phyloP scores from a whole-genome alignment of 805 yeast species.

The Tetrapisispora fleetii region DNA sequence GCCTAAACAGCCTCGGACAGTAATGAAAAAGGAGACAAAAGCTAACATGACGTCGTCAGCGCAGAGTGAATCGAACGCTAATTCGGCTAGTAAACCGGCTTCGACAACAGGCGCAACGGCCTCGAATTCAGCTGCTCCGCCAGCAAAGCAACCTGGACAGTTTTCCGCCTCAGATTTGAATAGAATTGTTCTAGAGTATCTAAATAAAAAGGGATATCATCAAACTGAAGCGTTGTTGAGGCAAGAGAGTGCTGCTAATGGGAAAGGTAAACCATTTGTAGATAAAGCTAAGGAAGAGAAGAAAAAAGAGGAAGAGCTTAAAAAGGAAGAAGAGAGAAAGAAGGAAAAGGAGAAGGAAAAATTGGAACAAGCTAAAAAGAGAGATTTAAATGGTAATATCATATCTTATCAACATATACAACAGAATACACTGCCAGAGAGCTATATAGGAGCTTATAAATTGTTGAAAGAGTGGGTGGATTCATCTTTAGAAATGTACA shows the following conservation, averaged over 20 bases:
- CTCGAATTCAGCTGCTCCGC: background rate
- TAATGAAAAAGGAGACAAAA: background rate
- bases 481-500: conserved; percentile 80
- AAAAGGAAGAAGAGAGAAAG: background rate
- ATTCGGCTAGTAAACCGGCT: background rate
- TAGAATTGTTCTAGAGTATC: conserved; percentile 83
- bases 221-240: conserved; percentile 91
- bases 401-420: conserved; percentile 18
- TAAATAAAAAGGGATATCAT: conserved; percentile 88
- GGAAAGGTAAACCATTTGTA: background rate
- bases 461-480: conserved; percentile 84
- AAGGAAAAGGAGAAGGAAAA: background rate
- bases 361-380: conserved; percentile 24
- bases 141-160: conserved; percentile 17
- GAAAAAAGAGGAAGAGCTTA: background rate
- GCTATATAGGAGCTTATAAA: conserved; percentile 70
- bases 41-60: background rate
- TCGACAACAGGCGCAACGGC: background rate
- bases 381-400: conserved; percentile 23
- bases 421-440: conserved; percentile 40
- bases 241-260: conserved; percentile 55
- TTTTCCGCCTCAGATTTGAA: conserved; percentile 81
- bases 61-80: background rate
- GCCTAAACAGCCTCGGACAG: background rate
- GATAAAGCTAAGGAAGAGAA: background rate